Evolutionary conservation across 1,284 basidiomycete genomes (phyloP), one percentile per base, ranked within the genome.

Genomic region (Taiwanofungus camphoratus): DNA sequence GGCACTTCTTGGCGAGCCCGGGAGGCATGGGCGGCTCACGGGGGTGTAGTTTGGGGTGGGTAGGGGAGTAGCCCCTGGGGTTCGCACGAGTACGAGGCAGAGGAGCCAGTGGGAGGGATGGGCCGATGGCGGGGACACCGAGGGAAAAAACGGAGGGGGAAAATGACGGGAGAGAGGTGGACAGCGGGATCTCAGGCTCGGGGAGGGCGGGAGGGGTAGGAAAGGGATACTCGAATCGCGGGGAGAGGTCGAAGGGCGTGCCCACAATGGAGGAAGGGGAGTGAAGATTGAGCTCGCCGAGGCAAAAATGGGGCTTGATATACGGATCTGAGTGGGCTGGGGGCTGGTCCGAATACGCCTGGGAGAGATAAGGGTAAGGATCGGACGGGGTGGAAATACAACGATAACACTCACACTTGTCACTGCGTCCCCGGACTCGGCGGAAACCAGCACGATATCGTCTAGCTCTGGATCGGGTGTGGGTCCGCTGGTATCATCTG

Each of bases 201-300:
- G 43, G 21, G 20, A 4, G 22, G 30, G 18, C 12, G 5, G 38
- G 11, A 18, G 30, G 9, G 23, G 49, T 27, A 3, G 62, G 60
- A 51, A 64, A 64, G 23, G 62, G 62, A 41, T 64, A 64, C 50
- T 64, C 62, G 52, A 64, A 64, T 33, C 60, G 58, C 8, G 62
- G 58, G 24, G 58, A 57, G 33, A 52, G 49, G 45, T 64, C 61
- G 49, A 64, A 60, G 12, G 62, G 62, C 2, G 62, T 64, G 44
- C 62, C 62, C 24, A 64, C 37, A 49, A 64, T 59, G 31, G 59
- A 53, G 4, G 60, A 61, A 9, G 62, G 62, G 4, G 62, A 64
- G 51, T 64, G 61, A 13, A 64, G 56, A 21, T 46, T 46, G 27
- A 63, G 52, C 33, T 48, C 45, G 23, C 45, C 41, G 24, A 60